Percentiles rank a stretch among this genome's conserved stretches.
These are phyloP conservation scores for Glebionis coronaria DNA, from an alignment of 129 eudicot species.

Conservation along the genomic window DNA sequence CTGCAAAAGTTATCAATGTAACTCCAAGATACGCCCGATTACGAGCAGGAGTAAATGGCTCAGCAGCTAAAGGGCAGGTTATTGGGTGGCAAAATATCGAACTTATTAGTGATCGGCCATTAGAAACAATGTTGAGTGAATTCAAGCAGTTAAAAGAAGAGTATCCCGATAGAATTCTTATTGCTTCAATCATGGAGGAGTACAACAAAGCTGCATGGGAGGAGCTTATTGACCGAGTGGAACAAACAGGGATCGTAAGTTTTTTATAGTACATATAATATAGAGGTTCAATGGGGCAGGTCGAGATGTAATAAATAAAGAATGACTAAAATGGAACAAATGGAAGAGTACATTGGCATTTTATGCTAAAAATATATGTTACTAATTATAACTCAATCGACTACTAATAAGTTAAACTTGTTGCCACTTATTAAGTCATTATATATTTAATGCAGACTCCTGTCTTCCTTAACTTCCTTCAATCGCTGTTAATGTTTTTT, in stretches of 20 bases:
- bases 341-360: no score
- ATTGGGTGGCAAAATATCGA: conserved; percentile 97
- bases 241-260: conserved; percentile 93
- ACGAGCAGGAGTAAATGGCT: conserved; percentile 83
- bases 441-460: conserved; percentile 1
- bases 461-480: conserved; percentile 8
- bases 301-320: no score
- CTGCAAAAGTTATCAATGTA: conserved; percentile 84
- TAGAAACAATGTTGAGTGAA: conserved; percentile 88
- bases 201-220: conserved; percentile 96
- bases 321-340: no score
- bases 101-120: conserved; percentile 95
- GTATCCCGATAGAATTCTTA: conserved; percentile 90
- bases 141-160: conserved; percentile 86
- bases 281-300: conserved; percentile 1
- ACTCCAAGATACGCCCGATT: conserved; percentile 93
- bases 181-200: conserved; percentile 98
- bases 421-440: no score
- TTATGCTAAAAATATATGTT: no score
- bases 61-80: conserved; percentile 86
- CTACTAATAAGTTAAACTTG: not conserved
- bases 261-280: conserved; percentile 1
- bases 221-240: conserved; percentile 88
- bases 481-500: not conserved
- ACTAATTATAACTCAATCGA: not conserved